These are phyloP conservation scores for Fusarium keratoplasticum DNA, from an alignment of 2,329 filamentous ascomycete species.

Conservation along the genomic window DNA sequence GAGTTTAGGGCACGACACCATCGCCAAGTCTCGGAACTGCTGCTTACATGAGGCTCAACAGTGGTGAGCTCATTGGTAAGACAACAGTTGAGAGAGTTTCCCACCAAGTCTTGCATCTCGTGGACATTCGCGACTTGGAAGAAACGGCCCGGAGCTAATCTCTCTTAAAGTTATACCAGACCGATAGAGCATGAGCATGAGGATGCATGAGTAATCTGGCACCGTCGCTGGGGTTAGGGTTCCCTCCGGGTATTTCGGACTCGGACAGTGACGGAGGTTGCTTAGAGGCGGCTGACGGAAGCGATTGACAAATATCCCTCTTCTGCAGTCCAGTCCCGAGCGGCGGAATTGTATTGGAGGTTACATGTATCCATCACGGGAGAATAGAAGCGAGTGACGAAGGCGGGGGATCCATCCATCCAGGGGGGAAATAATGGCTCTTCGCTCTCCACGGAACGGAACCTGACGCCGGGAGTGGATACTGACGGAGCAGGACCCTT, in stretches of 20 bases:
- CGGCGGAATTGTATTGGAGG: neutral
- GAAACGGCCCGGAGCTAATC: constrained; percentile 5
- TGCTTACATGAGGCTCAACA: neutral
- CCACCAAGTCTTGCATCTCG: neutral
- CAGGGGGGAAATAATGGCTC: constrained; percentile 6
- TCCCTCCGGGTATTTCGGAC: constrained; percentile 11
- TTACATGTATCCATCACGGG: neutral
- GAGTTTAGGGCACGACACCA: neutral
- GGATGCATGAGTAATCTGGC: neutral
- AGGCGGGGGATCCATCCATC: constrained; percentile 11
- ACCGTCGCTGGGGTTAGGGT: constrained; percentile 11
- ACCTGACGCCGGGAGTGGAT: neutral
- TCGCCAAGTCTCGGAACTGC: neutral
- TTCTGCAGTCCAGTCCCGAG: neutral
- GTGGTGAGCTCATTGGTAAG: neutral
- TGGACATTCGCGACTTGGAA: neutral
- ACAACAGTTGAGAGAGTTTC: neutral
- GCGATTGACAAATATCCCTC: neutral
- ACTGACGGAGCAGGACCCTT: constrained; percentile 4
- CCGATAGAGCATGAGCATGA: neutral
- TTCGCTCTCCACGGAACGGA: constrained; percentile 1
- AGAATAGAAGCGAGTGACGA: neutral
- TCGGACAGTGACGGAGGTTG: constrained; percentile 4
- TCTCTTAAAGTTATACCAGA: constrained; percentile 4
- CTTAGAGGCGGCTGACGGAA: neutral